Base-by-base conservation (phyloP, 2,329 filamentous ascomycete species). In the Aspergillus udagawae region DNA sequence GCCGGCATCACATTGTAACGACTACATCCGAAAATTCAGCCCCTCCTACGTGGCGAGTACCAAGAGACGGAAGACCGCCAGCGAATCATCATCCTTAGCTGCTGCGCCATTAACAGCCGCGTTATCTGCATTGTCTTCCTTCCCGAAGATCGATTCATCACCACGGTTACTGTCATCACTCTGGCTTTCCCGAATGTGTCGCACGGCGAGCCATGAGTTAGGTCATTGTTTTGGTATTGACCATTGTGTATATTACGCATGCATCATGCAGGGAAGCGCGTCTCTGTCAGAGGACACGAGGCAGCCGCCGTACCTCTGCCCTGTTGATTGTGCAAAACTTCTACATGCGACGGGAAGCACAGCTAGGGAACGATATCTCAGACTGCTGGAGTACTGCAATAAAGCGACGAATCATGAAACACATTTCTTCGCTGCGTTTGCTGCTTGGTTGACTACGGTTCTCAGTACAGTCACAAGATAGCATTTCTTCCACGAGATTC, bases 211-310 rank as follows among this genome's bases (percentile, higher is more conserved):
- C 1, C 87, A 90, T 65, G 87, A 90, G 65, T 70, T 90, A 0
- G 84, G 85, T 0, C 87, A 89, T 67, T 90, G 86, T 65, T 80
- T 90, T 41, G 84, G 83, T 0, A 77, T 90, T 14, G 86, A 71
- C 7, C 87, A 90, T 66, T 90, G 87, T 65, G 73, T 82, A 25
- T 51, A 70, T 38, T 70, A 73, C 51, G 70, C 71, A 1, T 73
- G 71, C 49, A 56, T 61, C 4, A 73, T 74, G 70, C 71, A 74
- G 49, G 67, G 70, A 21, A 71, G 60, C 12, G 63, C 63, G 7
- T 69, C 66, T 7, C 58, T 74, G 3, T 42, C 59, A 8, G 71
- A 73, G 58, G 71, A 74, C 56, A 60, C 60, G 8, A 55, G 70
- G 21, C 71, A 73, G 45, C 70, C 70, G 21, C 67, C 69, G 20